Evolutionary conservation across 352 stramenopile genomes (phyloP).

Genomic region (Phytophthora sansomeana): DNA sequence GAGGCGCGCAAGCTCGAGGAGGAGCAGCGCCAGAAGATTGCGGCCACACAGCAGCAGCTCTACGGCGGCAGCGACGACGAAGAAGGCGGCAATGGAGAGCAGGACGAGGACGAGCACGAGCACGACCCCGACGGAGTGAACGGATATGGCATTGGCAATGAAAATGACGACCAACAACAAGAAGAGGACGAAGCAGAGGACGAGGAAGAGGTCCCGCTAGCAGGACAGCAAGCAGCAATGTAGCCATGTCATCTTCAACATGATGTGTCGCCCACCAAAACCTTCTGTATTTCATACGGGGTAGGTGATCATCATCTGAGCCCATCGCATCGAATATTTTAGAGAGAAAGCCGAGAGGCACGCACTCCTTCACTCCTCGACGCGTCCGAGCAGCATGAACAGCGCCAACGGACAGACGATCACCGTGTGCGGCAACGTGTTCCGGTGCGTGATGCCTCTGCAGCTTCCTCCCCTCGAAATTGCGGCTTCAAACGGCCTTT

Average conservation of each 20-base stretch:
- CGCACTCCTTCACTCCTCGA: not conserved
- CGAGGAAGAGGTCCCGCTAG: slow-evolving; percentile 20
- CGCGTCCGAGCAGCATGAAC: slow-evolving; percentile 52
- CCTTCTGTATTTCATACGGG: slow-evolving; percentile 26
- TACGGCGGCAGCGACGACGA: slow-evolving; percentile 50
- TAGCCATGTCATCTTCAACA: slow-evolving; percentile 33
- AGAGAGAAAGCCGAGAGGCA: slow-evolving; percentile 32
- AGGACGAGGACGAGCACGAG: slow-evolving; percentile 29
- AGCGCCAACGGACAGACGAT: slow-evolving; percentile 76
- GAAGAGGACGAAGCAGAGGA: slow-evolving; percentile 24
- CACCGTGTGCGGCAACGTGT: slow-evolving; percentile 83
- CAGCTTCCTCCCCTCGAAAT: not conserved
- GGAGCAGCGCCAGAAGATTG: slow-evolving; percentile 47
- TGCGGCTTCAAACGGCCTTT: not conserved
- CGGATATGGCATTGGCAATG: slow-evolving; percentile 23
- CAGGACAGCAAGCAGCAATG: slow-evolving; percentile 6
- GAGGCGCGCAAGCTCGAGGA: slow-evolving; percentile 51
- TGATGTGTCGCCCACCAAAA: slow-evolving; percentile 5
- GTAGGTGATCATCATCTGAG: not conserved
- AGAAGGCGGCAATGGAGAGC: slow-evolving; percentile 31
- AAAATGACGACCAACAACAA: slow-evolving; percentile 1
- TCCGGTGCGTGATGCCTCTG: slow-evolving; percentile 53
- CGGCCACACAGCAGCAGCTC: slow-evolving; percentile 49
- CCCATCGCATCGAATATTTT: slow-evolving; percentile 26
- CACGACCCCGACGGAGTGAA: slow-evolving; percentile 34